Conservation (phyloP, 169 alveolate genomes). For the Miamiensis avidus region DNA sequence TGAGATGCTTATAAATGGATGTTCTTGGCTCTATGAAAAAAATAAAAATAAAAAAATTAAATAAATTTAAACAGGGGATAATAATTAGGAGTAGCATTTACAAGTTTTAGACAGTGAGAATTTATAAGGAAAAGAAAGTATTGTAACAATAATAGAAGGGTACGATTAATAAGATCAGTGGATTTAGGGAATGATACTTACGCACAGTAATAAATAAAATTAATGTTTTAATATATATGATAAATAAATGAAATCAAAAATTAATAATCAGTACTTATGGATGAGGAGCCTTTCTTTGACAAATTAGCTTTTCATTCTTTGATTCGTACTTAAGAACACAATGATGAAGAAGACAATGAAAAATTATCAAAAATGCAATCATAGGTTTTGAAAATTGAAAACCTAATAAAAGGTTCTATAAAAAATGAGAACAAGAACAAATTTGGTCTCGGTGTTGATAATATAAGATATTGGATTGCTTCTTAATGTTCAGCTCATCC, state of each 20-base stretch:
- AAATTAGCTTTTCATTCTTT: not conserved
- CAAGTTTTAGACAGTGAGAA: not conserved
- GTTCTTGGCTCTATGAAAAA: not conserved
- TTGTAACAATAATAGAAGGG: not conserved
- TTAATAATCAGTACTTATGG: not conserved
- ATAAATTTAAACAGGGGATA: not conserved
- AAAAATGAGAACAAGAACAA: not conserved
- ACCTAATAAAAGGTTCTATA: not conserved
- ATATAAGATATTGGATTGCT: not conserved
- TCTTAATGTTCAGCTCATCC: not conserved
- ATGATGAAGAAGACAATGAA: not conserved
- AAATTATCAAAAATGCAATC: not conserved
- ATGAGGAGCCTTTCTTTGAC: not conserved
- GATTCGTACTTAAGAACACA: not conserved
- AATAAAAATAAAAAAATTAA: too few relatives aligned
- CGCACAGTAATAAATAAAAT: not conserved
- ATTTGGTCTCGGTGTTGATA: not conserved
- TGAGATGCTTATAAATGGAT: not conserved
- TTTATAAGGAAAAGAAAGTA: not conserved
- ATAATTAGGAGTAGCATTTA: not conserved
- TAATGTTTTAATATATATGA: not conserved
- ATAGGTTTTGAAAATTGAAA: not conserved
- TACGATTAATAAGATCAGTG: not conserved
- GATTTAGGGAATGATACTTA: not conserved
- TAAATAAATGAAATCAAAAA: too few relatives aligned